Conservation (phyloP, 1,284 basidiomycete species). For the Pyrrhoderma noxium region DNA sequence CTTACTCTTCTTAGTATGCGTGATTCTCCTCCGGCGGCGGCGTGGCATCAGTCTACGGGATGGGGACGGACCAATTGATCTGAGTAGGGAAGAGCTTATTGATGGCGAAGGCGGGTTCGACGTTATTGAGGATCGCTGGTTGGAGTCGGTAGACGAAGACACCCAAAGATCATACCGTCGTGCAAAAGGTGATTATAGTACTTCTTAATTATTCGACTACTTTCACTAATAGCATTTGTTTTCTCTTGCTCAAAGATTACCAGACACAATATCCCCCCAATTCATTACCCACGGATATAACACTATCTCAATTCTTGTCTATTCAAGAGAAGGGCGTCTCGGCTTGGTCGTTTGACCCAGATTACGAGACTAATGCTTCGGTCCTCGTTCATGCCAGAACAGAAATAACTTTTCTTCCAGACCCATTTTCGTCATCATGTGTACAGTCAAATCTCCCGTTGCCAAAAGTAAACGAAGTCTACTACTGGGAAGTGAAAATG, state of each 20-base stretch:
- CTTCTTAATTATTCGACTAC: conserved; percentile 13
- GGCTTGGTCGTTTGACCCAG: conserved; percentile 95
- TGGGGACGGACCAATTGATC: conserved; percentile 87
- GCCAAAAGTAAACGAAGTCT: conserved; percentile 94
- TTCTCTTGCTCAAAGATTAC: conserved; percentile 51
- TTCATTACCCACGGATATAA: conserved; percentile 91
- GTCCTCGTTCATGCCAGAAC: conserved; percentile 89
- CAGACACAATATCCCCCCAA: conserved; percentile 89
- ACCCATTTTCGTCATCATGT: conserved; percentile 85
- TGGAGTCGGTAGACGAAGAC: conserved; percentile 72
- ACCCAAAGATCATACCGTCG: conserved; percentile 70
- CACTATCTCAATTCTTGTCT: conserved; percentile 91
- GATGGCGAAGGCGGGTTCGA: conserved; percentile 90
- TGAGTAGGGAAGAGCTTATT: conserved; percentile 83
- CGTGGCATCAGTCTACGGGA: conserved; percentile 81
- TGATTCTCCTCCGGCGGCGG: conserved; percentile 75
- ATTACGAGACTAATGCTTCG: conserved; percentile 88
- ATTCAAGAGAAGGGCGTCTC: conserved; percentile 98
- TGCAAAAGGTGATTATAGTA: conserved; percentile 68
- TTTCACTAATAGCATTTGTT: conserved; percentile 6
- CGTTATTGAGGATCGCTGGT: conserved; percentile 87
- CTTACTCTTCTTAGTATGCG: conserved; percentile 81
- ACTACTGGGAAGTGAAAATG: conserved; percentile 98
- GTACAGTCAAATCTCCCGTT: conserved; percentile 93
- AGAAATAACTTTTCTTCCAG: conserved; percentile 92